Base-by-base conservation (phyloP, 192 early-diverging fungal species). In the Coemansia sp. region DNA sequence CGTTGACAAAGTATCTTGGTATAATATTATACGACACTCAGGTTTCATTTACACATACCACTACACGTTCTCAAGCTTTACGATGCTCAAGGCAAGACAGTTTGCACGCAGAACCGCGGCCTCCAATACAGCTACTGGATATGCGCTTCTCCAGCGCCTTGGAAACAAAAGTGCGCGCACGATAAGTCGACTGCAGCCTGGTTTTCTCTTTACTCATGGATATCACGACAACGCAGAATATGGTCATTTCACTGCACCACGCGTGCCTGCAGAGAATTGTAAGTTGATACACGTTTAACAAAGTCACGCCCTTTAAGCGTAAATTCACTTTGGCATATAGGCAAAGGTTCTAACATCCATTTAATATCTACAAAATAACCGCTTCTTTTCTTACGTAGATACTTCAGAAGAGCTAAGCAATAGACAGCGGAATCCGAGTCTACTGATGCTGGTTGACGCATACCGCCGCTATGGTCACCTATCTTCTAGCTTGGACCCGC, bases 381-480 rank as follows among this genome's bases (percentile, higher is more conserved):
- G 12, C 53, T 41, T 49, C 15, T 34, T 42, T 25, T 1, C 33
- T 49, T 47, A 0, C 57, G 43, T 67, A 71, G 73, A 33, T 23
- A 59, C 73, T 1, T 51, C 74, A 4, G 82, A 82, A 41, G 90
- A 98, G 60, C 73, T 92, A 4, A 69, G 71, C 25, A 96, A 96
- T 78, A 84, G 94, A 53, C 87, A 87, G 44, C 66, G 84, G 43
- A 86, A 94, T 58, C 87, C 92, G 21, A 89, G 89, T 57, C 77
- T 98, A 30, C 56, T 98, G 42, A 85, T 91, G 22, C 76, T 96
- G 45, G 90, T 91, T 14, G 73, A 87, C 47, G 87, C 87, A 11
- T 91, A 88, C 62, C 84, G 93, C 44, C 80, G 83, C 25, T 83
- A 91, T 59, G 94, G 93, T 9, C 93, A 98, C 70, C 79, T 85